A percentile compares a stretch with the other conserved stretches of the same genome.
Conservation (phyloP, 176 grass and related monocot species). For the Oryza rufipogon region DNA sequence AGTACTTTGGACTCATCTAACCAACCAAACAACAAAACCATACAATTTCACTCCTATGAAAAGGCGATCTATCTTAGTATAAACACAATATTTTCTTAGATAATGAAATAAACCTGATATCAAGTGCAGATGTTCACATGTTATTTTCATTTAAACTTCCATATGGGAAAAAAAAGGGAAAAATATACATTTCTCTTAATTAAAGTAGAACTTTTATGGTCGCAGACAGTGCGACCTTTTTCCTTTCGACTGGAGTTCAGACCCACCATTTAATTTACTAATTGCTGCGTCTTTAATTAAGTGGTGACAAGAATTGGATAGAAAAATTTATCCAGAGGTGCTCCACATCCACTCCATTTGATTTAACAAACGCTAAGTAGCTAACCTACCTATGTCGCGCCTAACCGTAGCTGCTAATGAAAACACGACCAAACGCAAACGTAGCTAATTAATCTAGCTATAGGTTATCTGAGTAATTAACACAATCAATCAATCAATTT, state of each 20-base stretch:
- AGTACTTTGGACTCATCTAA: no score
- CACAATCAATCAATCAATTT: not conserved
- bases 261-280: constrained; percentile 19
- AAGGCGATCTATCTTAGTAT: not conserved
- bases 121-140: not conserved
- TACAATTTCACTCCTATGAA: not conserved
- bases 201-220: constrained; percentile 2
- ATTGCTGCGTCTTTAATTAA: constrained; percentile 31
- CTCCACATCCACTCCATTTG: constrained; percentile 13
- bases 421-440: constrained; percentile 17
- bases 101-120: not conserved
- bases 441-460: constrained; percentile 2
- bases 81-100: not conserved
- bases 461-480: constrained; percentile 5
- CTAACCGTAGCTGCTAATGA: constrained; percentile 46
- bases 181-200: not conserved
- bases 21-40: not conserved
- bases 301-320: constrained; percentile 11
- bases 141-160: not conserved
- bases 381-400: not conserved
- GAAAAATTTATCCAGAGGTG: not conserved
- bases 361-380: constrained; percentile 31
- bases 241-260: not conserved
- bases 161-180: not conserved
- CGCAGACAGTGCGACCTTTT: not conserved